A percentile compares a stretch with the other conserved stretches of the same genome.
phyloP scores from a whole-genome alignment of 805 yeast genomes.

The Candida gorgasii region DNA sequence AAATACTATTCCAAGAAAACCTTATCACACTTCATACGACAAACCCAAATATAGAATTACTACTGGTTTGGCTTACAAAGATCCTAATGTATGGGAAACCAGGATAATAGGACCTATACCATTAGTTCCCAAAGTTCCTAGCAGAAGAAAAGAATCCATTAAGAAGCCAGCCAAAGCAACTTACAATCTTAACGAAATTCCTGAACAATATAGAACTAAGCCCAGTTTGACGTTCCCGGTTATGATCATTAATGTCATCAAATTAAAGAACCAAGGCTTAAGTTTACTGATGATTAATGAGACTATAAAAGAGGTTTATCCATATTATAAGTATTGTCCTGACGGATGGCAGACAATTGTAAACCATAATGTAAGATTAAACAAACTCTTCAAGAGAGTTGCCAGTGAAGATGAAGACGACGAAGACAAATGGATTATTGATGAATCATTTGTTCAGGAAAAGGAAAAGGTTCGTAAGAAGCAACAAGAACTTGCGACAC shows the following conservation, averaged over 20 bases:
- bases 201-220: conserved; percentile 80
- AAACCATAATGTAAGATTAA: conserved; percentile 82
- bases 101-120: conserved; percentile 32
- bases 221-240: conserved; percentile 82
- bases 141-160: conserved; percentile 24
- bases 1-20: conserved; percentile 12
- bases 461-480: conserved; percentile 69
- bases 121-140: conserved; percentile 34
- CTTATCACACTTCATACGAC: conserved; percentile 10
- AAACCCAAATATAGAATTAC: conserved; percentile 12
- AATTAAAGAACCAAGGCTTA: conserved; percentile 65
- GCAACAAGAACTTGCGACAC: conserved; percentile 64
- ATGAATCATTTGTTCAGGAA: conserved; percentile 80
- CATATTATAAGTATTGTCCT: conserved; percentile 89
- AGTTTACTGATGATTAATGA: conserved; percentile 68
- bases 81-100: conserved; percentile 31
- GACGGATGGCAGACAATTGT: conserved; percentile 98
- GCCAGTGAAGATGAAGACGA: conserved; percentile 43
- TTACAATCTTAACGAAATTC: conserved; percentile 81
- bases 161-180: conserved; percentile 56
- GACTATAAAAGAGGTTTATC: conserved; percentile 83
- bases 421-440: conserved; percentile 94
- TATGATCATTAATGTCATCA: conserved; percentile 75
- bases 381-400: conserved; percentile 67
- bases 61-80: conserved; percentile 1